A percentile compares a stretch with the other conserved stretches of the same genome.
phyloP scores from a whole-genome alignment of 2,329 filamentous ascomycete species.

The Diaporthe sp. region DNA sequence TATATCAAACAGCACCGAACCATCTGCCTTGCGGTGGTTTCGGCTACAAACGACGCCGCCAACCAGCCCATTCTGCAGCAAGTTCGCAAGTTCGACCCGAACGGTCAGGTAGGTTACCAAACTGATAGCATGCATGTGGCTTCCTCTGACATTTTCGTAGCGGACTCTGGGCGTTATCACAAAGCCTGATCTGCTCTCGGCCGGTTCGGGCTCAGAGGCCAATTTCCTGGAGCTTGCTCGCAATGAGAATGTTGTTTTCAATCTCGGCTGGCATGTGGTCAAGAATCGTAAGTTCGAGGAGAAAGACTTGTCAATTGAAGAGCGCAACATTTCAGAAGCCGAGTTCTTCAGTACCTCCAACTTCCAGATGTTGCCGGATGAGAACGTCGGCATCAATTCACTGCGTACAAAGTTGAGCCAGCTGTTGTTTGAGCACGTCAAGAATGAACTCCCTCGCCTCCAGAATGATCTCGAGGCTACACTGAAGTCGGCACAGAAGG shows the following conservation, averaged over 20 bases:
- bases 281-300: constrained; percentile 74
- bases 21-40: constrained; percentile 24
- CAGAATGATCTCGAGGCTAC: not conserved
- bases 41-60: constrained; percentile 29
- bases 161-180: constrained; percentile 31
- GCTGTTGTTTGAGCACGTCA: constrained; percentile 28
- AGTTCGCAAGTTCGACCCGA: constrained; percentile 26
- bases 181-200: constrained; percentile 1
- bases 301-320: not conserved
- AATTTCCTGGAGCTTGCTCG: constrained; percentile 30
- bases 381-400: not conserved
- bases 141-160: not conserved
- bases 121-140: too few relatives aligned
- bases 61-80: constrained; percentile 23
- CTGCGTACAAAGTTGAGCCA: constrained; percentile 17
- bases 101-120: too few relatives aligned
- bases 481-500: too few relatives aligned
- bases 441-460: constrained; percentile 10
- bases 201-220: constrained; percentile 13
- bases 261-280: constrained; percentile 58
- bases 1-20: constrained; percentile 28
- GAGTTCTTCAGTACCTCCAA: not conserved
- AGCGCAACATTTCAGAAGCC: constrained; percentile 24
- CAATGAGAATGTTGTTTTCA: constrained; percentile 38
- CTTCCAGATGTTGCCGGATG: not conserved